A percentile compares a stretch with the other conserved stretches of the same genome.
Conservation (phyloP, 2,329 filamentous ascomycete genomes). For the Neofusicoccum kwambonambiense region DNA sequence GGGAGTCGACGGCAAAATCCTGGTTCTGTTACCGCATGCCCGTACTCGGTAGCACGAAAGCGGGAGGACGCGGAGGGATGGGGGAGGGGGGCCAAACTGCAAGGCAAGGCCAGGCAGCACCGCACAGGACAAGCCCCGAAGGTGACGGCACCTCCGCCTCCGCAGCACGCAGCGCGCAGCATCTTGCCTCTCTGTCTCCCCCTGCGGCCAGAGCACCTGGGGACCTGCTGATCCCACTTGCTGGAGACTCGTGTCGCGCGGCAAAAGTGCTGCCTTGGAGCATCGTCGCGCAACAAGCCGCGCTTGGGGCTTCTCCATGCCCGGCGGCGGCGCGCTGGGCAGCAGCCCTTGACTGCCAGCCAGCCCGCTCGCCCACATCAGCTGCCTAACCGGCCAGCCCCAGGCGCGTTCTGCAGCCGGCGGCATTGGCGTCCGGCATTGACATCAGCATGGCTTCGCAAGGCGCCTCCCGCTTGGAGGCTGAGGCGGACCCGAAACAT, state of each 20-base stretch:
- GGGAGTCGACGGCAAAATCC: constrained; percentile 10
- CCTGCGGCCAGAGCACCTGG: not conserved
- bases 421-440: constrained; percentile 7
- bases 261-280: not conserved
- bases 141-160: not conserved
- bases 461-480: constrained; percentile 5
- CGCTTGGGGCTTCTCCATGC: constrained; percentile 5
- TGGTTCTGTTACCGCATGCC: constrained; percentile 10
- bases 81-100: not conserved
- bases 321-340: not conserved
- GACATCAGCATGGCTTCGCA: not conserved
- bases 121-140: not conserved
- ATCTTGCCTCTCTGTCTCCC: not conserved
- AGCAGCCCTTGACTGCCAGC: not conserved
- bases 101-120: not conserved
- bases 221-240: not conserved
- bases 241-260: constrained; percentile 10
- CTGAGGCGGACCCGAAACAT: constrained; percentile 18
- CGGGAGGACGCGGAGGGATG: constrained; percentile 7
- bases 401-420: not conserved
- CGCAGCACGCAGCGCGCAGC: not conserved
- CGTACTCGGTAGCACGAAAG: constrained; percentile 12
- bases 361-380: not conserved
- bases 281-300: not conserved
- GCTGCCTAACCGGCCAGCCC: not conserved